Base-by-base conservation (phyloP, 768 basidiomycete genomes). In the Leccinum uliginosum region DNA sequence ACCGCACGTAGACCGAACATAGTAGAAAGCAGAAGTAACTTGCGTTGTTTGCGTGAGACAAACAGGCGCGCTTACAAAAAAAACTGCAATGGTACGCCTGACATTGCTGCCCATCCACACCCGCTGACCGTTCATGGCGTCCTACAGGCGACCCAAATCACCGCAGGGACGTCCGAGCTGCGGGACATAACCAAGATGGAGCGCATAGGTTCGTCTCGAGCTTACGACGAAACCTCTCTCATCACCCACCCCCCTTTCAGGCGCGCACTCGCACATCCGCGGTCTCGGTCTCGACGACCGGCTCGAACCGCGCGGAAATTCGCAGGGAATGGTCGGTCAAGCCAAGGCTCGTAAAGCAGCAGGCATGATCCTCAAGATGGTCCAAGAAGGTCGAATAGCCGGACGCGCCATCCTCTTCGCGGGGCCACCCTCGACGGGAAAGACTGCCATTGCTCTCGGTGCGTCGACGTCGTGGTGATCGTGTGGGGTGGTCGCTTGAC, bases 281-380 rank as follows among this genome's bases (percentile, higher is more conserved):
- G 97, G 97, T 3, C 80, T 98, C 30, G 97, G 97, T 0, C 83
- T 98, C 46, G 95, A 98, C 63, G 91, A 93, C 61, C 77, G 87
- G 61, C 81, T 98, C 57, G 94, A 98, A 72, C 94, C 96, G 14
- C 84, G 94, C 19, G 82, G 79, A 32, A 91, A 86, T 70, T 83
- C 89, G 0, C 93, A 98, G 69, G 97, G 97, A 4, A 97, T 99
- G 86, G 96, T 99, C 24, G 97, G 97, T 0, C 97, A 99, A 69
- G 90, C 79, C 3, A 93, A 94, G 69, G 97, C 97, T 21, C 85
- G 97, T 45, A 97, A 97, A 72, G 96, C 97, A 0, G 97, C 96
- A 0, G 97, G 97, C 2, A 89, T 98, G 81, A 93, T 98, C 59
- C 81, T 98, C 65, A 95, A 89, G 75, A 96, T 99, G 95, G 94